phyloP scores from a whole-genome alignment of 148 eudicot genomes.

The Amaranthus cruentus region DNA sequence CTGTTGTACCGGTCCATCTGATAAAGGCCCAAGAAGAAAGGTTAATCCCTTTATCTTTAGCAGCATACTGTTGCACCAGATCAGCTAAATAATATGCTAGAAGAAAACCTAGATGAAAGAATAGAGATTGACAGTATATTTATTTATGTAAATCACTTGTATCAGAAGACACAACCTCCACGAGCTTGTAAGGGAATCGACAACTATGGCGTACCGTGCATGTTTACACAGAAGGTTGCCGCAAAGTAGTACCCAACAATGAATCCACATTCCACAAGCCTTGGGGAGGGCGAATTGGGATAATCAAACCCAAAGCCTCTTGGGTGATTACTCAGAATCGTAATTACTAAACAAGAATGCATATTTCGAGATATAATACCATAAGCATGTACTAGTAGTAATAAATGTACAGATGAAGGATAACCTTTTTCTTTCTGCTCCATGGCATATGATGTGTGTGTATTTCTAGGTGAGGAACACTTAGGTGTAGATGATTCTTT shows the following conservation, averaged over 20 bases:
- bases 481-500: background rate
- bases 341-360: background rate
- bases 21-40: background rate
- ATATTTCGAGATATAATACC: background rate
- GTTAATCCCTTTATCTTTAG: background rate
- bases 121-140: background rate
- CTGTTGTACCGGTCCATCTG: background rate
- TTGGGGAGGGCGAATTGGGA: background rate
- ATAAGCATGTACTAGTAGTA: background rate
- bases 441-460: conserved; percentile 8
- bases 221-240: no score
- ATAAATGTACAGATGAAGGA: background rate
- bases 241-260: background rate
- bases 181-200: no score
- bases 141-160: no score
- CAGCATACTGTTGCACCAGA: background rate
- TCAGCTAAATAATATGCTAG: background rate
- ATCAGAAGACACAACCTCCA: no score
- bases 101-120: background rate
- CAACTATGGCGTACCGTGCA: no score
- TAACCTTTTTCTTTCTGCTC: conserved; percentile 7
- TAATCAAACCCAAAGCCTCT: background rate
- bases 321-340: background rate
- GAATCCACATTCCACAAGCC: background rate
- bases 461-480: background rate